A percentile compares a stretch with the other conserved stretches of the same genome.
Conservation (phyloP, 805 yeast genomes). For the Lachancea cidri region DNA sequence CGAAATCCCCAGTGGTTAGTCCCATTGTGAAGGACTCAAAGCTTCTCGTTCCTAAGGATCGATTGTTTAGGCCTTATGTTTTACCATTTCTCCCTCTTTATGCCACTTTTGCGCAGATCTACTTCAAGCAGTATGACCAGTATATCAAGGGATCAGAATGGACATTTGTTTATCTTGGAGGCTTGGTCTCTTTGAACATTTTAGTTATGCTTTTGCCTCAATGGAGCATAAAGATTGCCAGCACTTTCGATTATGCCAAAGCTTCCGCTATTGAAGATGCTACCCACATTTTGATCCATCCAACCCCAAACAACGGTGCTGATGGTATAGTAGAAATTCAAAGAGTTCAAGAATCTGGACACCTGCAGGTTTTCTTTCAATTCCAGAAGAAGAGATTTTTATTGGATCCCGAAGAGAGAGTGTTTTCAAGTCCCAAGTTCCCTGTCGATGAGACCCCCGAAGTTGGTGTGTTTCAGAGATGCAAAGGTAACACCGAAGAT, state of each 20-base stretch:
- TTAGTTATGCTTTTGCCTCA: conserved; percentile 86
- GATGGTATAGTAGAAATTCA: conserved; percentile 69
- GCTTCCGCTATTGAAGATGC: conserved; percentile 59
- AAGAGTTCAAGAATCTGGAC: conserved; percentile 51
- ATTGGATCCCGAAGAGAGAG: conserved; percentile 46
- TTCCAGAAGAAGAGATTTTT: conserved; percentile 92
- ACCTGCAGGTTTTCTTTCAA: conserved; percentile 61
- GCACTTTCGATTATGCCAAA: conserved; percentile 59
- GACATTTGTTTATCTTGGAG: conserved; percentile 84
- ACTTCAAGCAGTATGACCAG: conserved; percentile 62
- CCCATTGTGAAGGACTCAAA: conserved; percentile 68
- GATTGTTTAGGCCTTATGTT: conserved; percentile 63
- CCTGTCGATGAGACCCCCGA: conserved; percentile 52
- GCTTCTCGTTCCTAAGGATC: conserved; percentile 64
- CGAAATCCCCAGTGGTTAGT: conserved; percentile 51
- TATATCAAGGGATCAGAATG: conserved; percentile 89
- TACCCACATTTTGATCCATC: conserved; percentile 64
- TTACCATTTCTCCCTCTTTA: conserved; percentile 78
- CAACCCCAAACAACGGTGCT: conserved; percentile 81
- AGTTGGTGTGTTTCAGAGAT: conserved; percentile 49
- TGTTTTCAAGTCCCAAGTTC: conserved; percentile 80
- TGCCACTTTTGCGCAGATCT: conserved; percentile 66
- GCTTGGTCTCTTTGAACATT: conserved; percentile 66
- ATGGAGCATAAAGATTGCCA: conserved; percentile 75
- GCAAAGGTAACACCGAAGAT: conserved; percentile 54